Base-by-base conservation (phyloP, 1,139 yeast species). In the Candida tropicalis region DNA sequence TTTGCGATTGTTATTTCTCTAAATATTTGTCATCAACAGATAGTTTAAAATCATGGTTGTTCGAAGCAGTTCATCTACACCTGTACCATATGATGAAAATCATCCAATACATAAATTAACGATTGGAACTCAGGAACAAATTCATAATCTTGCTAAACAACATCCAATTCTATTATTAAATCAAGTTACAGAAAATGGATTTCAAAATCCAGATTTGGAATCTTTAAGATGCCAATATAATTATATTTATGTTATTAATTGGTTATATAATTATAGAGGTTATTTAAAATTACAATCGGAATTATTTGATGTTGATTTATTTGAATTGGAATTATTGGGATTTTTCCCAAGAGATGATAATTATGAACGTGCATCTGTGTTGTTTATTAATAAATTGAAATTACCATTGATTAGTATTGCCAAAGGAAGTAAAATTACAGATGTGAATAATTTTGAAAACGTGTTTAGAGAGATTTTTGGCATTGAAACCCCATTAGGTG, bases 271-370 rank as follows among this genome's bases (percentile, higher is more conserved):
- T 36, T 70, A 68, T 52, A 67, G 79, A 41, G 77, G 76, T 3
- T 65, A 63, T 45, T 54, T 79, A 29, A 71, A 65, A 49, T 55
- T 79, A 37, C 66, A 67, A 8, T 61, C 66, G 11, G 84, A 78
- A 45, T 62, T 65, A 34, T 79, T 79, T 52, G 84, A 79, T 57
- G 73, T 72, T 12, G 82, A 77, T 43, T 64, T 78, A 39, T 76
- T 79, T 45, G 84, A 79, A 53, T 73, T 77, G 51, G 84, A 79
- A 52, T 61, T 79, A 23, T 57, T 79, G 32, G 68, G 73, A 43
- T 59, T 45, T 32, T 49, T 48, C 35, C 54, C 55, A 1, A 39
- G 23, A 71, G 48, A 35, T 24, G 37, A 35, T 23, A 25, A 24
- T n/a, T n/a, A n/a, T 35, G 37, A 35, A 13, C 13, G 20, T 5